These are phyloP conservation scores for Neophaeococcomyces mojaviensis DNA, from an alignment of 2,329 filamentous ascomycete species.

Conservation along the genomic window DNA sequence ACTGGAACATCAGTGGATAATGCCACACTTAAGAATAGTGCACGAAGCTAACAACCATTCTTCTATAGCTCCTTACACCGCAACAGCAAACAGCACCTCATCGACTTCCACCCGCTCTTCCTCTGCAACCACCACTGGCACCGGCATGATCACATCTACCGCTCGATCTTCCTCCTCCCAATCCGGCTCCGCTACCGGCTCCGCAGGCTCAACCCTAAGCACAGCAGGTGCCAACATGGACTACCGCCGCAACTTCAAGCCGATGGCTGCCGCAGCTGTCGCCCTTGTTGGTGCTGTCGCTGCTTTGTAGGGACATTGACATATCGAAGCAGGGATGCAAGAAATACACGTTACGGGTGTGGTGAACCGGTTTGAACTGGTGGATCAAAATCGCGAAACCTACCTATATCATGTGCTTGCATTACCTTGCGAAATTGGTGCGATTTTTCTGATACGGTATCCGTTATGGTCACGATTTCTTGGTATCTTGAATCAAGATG, in stretches of 20 bases:
- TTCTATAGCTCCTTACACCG: conserved; percentile 23
- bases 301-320: conserved; percentile 5
- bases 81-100: conserved; percentile 17
- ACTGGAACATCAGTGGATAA: no score
- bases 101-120: conserved; percentile 19
- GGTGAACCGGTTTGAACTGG: no score
- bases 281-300: conserved; percentile 10
- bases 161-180: background rate
- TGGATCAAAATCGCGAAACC: no score
- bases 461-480: no score
- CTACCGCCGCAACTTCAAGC: conserved; percentile 2
- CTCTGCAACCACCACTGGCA: conserved; percentile 4
- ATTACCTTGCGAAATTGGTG: no score
- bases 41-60: conserved; percentile 13
- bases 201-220: background rate
- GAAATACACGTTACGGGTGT: no score
- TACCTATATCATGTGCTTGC: no score
- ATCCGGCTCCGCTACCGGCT: background rate
- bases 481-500: no score
- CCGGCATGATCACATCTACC: conserved; percentile 1
- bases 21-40: conserved; percentile 9
- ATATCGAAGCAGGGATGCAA: no score
- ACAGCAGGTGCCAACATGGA: conserved; percentile 5
- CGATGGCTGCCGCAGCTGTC: conserved; percentile 6
- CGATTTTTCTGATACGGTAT: no score